Percentiles rank a stretch among this genome's conserved stretches.
phyloP scores from a whole-genome alignment of 2,329 filamentous ascomycete species.

The Microdochium nivale region DNA sequence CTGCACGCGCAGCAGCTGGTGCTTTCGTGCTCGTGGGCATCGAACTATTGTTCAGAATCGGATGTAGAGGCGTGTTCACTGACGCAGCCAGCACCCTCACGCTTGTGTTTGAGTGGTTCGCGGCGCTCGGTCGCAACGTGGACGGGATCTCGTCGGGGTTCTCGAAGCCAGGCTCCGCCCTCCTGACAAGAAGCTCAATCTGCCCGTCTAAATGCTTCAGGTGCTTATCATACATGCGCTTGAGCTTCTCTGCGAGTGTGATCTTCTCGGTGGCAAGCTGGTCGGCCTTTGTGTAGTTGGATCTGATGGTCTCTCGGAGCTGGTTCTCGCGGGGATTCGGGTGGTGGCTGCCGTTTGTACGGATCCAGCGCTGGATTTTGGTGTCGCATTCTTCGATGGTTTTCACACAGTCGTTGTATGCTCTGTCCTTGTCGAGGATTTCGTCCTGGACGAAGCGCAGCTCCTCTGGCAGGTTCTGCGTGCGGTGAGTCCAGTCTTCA shows the following conservation, averaged over 20 bases:
- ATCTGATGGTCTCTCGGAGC: constrained; percentile 55
- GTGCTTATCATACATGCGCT: constrained; percentile 53
- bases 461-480: constrained; percentile 74
- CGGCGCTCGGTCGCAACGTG: constrained; percentile 47
- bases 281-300: constrained; percentile 61
- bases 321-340: constrained; percentile 68
- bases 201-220: constrained; percentile 52
- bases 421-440: constrained; percentile 69
- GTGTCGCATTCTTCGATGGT: constrained; percentile 64
- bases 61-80: constrained; percentile 25
- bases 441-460: constrained; percentile 78
- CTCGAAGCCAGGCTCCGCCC: constrained; percentile 51
- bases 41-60: constrained; percentile 25
- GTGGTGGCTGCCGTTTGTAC: constrained; percentile 63
- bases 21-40: constrained; percentile 10
- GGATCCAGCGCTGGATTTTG: constrained; percentile 75
- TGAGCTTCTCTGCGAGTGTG: constrained; percentile 55
- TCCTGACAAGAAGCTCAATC: constrained; percentile 53
- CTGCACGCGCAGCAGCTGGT: constrained; percentile 30
- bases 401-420: constrained; percentile 59
- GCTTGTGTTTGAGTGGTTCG: constrained; percentile 40
- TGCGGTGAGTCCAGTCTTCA: constrained; percentile 68
- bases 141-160: constrained; percentile 57
- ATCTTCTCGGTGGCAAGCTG: constrained; percentile 69
- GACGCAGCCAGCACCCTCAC: constrained; percentile 22